phyloP scores from a whole-genome alignment of 2,329 filamentous ascomycete genomes.

The Hypoxylon sp. region DNA sequence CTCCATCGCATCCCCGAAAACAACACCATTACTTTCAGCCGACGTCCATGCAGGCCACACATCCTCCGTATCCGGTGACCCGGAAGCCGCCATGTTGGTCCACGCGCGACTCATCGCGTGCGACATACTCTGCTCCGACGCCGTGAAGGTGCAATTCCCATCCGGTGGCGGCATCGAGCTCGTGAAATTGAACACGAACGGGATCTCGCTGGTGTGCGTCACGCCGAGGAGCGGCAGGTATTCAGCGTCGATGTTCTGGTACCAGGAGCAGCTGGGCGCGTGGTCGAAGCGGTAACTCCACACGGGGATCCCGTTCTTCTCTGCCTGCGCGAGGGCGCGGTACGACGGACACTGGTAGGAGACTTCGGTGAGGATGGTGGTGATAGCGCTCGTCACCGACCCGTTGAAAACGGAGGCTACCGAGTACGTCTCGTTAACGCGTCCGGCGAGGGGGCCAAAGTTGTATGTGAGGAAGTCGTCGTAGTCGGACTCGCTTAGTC shows the following conservation, averaged over 20 bases:
- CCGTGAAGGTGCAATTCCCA: slow-evolving; percentile 45
- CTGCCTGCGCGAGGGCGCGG: slow-evolving; percentile 32
- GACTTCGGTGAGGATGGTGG: slow-evolving; percentile 35
- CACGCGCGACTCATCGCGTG: slow-evolving; percentile 44
- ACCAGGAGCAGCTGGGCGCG: slow-evolving; percentile 44
- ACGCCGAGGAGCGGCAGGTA: slow-evolving; percentile 38
- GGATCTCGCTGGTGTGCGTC: slow-evolving; percentile 49
- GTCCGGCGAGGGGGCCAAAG: slow-evolving; percentile 44
- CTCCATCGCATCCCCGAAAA: slow-evolving; percentile 27
- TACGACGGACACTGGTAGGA: slow-evolving; percentile 42
- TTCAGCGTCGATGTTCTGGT: slow-evolving; percentile 24
- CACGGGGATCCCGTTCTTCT: slow-evolving; percentile 35
- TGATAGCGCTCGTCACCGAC: slow-evolving; percentile 36
- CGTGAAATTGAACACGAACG: slow-evolving; percentile 48
- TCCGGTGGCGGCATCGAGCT: slow-evolving; percentile 39
- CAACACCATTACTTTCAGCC: slow-evolving; percentile 28
- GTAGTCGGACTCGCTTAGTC: slow-evolving; percentile 43
- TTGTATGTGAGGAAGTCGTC: slow-evolving; percentile 44
- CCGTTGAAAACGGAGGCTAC: slow-evolving; percentile 35
- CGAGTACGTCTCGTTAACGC: slow-evolving; percentile 44
- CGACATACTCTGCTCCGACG: slow-evolving; percentile 38
- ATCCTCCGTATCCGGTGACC: slow-evolving; percentile 33
- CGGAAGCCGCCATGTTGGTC: slow-evolving; percentile 45
- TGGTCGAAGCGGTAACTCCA: slow-evolving; percentile 46
- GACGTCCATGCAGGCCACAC: slow-evolving; percentile 38